Evolutionary conservation across 2,329 filamentous ascomycete genomes (phyloP), one percentile per base, ranked within the genome.

Genomic region (Trichocomaceae sp.): DNA sequence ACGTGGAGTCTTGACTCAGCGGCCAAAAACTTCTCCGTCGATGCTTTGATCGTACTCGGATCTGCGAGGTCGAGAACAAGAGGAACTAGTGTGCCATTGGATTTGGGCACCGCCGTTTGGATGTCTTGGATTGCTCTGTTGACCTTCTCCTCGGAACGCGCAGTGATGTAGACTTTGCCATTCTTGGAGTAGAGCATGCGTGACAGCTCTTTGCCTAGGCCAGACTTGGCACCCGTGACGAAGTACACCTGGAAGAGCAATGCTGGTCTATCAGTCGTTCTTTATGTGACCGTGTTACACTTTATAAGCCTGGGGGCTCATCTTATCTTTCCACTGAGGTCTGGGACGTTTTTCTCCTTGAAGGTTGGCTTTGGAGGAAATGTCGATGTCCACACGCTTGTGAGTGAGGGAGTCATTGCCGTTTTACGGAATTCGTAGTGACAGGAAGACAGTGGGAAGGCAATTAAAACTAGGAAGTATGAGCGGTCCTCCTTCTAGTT

Each of bases 161-260:
- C 73, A 12, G 71, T 69, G 19, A 77, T 59, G 59, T 76, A 78
- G 37, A 78, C 72, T 49, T 68, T 75, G 33, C 70, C 76, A 56
- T 73, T 71, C 35, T 70, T 66, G 23, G 61, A 58, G n/a, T 74
- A 76, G 37, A 77, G 71, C 41, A 75, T 69, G 23, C 63, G 60
- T 13, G 67, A 64, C 0, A 75, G 61, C 37, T 73, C 68, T 52
- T 71, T 67, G 52, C 75, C 74, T 3, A 76, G 60, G 3, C 74
- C 75, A 41, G 66, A 65, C 50, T 65, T 62, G 31, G 65, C 61
- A n/a, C 72, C 72, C 2, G 72, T 74, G 5, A 74, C 66, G 20
- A 75, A 64, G 60, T 66, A 70, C 58, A 72, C 69, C 55, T n/a
- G n/a, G n/a, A n/a, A n/a, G n/a, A n/a, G n/a, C n/a, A n/a, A n/a